These are phyloP conservation scores for Bocquillonia castaneifolia DNA, from an alignment of 441 rosid species.

Conservation along the genomic window DNA sequence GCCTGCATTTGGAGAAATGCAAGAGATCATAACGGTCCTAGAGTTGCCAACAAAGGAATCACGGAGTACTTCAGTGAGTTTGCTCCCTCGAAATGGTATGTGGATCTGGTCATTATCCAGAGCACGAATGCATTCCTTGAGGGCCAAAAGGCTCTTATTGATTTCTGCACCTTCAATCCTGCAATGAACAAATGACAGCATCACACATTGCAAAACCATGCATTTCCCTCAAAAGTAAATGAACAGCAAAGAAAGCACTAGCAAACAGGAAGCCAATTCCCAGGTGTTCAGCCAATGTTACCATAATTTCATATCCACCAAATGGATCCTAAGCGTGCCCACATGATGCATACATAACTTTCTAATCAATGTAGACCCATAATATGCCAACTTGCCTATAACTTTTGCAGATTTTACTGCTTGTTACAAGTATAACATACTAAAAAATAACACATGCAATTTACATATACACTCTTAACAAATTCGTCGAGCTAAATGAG, in stretches of 20 bases:
- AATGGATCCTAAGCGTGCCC: too few species aligned
- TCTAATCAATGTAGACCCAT: background rate
- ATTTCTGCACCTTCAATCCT: slow-evolving; percentile 99
- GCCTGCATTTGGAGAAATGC: slow-evolving; percentile 97
- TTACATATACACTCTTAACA: background rate
- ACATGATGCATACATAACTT: background rate
- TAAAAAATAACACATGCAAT: background rate
- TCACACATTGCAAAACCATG: slow-evolving; percentile 17
- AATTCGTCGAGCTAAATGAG: background rate
- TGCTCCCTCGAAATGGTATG: slow-evolving; percentile 97
- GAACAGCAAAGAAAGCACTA: background rate
- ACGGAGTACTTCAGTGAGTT: slow-evolving; percentile 96
- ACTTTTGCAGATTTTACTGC: background rate
- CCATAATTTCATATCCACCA: background rate
- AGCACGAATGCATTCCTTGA: slow-evolving; percentile 98
- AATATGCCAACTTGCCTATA: background rate
- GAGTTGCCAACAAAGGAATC: slow-evolving; percentile 98
- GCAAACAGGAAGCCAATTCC: background rate
- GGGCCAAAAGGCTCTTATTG: slow-evolving; percentile 95
- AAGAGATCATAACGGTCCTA: slow-evolving; percentile 95
- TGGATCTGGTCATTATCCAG: slow-evolving; percentile 96
- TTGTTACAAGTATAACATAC: too few species aligned
- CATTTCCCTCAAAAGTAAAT: slow-evolving; percentile 2
- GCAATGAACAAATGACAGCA: slow-evolving; percentile 22
- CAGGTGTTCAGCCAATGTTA: background rate